Conservation (phyloP, 768 basidiomycete genomes). For the Tephrocybe sp. region DNA sequence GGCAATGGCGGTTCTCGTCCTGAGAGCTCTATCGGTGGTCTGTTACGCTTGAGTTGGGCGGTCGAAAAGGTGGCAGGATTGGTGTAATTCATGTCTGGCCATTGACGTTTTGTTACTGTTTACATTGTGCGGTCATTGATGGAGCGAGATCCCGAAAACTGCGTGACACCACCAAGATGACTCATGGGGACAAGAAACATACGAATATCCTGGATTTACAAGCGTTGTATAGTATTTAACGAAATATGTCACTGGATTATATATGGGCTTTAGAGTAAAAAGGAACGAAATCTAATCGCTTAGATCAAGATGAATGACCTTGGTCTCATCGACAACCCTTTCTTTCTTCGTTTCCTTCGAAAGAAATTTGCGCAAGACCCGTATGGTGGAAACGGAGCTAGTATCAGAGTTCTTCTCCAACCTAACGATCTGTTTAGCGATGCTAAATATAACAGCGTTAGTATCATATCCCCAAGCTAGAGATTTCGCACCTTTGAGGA, state of each 20-base stretch:
- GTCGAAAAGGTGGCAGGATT: slow-evolving; percentile 9
- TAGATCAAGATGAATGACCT: slow-evolving; percentile 16
- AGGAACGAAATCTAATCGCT: slow-evolving; percentile 11
- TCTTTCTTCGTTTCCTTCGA: slow-evolving; percentile 33
- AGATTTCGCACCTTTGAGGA: slow-evolving; percentile 44
- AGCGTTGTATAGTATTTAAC: background rate
- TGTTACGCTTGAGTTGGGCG: slow-evolving; percentile 19
- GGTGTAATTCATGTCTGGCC: slow-evolving; percentile 16
- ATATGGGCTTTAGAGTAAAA: background rate
- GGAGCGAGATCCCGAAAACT: background rate
- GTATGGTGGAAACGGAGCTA: slow-evolving; percentile 31
- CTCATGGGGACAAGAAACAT: background rate
- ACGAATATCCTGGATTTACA: too few species aligned
- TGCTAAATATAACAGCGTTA: slow-evolving; percentile 26
- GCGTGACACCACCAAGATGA: background rate
- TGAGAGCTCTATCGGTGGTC: slow-evolving; percentile 9
- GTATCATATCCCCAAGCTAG: background rate
- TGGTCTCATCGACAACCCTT: slow-evolving; percentile 18
- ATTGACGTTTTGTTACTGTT: slow-evolving; percentile 13
- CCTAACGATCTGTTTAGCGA: slow-evolving; percentile 42
- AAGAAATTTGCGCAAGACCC: slow-evolving; percentile 38
- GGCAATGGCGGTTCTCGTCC: slow-evolving; percentile 42
- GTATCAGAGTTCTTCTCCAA: slow-evolving; percentile 43
- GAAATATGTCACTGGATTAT: background rate
- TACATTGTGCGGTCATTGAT: slow-evolving; percentile 10